A percentile compares a stretch with the other conserved stretches of the same genome.
phyloP scores from a whole-genome alignment of 495 filamentous ascomycete genomes.

The Stereocaulon alpinum region DNA sequence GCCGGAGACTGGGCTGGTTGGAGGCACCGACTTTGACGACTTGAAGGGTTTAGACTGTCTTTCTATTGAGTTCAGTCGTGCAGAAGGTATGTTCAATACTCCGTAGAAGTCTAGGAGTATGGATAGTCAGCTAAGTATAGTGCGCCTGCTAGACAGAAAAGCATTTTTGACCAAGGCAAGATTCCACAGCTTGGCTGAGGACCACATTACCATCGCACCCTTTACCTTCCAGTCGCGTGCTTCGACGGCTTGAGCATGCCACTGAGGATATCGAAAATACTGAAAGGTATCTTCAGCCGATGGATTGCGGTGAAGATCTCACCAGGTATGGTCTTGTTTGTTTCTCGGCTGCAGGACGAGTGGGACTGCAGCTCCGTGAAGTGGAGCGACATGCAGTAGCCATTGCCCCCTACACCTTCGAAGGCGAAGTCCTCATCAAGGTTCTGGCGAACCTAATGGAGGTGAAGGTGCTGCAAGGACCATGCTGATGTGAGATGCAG shows the following conservation, averaged over 20 bases:
- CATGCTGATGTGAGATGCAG: no score
- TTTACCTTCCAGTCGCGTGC: not conserved
- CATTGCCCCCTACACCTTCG: no score
- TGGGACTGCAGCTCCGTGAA: no score
- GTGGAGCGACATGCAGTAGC: no score
- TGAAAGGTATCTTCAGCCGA: no score
- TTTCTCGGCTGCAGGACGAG: no score
- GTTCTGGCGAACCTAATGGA: no score
- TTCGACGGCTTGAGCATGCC: not conserved
- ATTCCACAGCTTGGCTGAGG: slow-evolving; percentile 4
- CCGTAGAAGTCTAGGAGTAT: not conserved
- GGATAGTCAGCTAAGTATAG: not conserved
- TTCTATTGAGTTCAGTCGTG: slow-evolving; percentile 9
- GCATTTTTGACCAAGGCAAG: slow-evolving; percentile 5
- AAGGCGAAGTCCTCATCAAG: no score
- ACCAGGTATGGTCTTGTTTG: no score
- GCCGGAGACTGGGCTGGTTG: not conserved
- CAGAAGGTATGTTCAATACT: slow-evolving; percentile 1
- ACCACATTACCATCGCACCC: not conserved
- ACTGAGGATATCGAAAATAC: not conserved
- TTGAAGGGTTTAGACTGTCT: slow-evolving; percentile 13
- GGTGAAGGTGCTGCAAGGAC: no score
- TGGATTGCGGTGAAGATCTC: no score
- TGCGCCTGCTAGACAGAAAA: not conserved
- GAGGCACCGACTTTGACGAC: not conserved